Conservation (phyloP, 2,329 filamentous ascomycete genomes). For the Conoideocrella luteorostrata region DNA sequence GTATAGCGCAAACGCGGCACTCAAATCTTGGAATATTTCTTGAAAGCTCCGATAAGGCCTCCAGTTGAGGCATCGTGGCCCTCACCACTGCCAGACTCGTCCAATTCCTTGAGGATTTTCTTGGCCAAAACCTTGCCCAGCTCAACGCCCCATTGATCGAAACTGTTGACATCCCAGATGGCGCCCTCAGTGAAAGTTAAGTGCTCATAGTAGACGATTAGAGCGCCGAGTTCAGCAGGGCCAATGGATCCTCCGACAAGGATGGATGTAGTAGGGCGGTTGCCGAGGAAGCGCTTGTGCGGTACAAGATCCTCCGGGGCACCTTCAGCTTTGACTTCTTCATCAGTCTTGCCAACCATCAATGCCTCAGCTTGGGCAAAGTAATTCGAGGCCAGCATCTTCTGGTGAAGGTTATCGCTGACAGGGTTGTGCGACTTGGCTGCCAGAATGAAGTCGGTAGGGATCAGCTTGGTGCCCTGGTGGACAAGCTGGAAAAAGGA, state of each 20-base stretch:
- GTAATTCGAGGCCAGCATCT: conserved; percentile 90
- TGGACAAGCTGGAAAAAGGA: conserved; percentile 99
- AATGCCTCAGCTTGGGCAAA: conserved; percentile 83
- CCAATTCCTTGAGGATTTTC: conserved; percentile 82
- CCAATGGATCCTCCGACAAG: conserved; percentile 87
- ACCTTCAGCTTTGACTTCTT: conserved; percentile 71
- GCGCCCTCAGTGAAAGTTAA: conserved; percentile 96
- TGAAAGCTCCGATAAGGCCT: conserved; percentile 86
- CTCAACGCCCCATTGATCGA: conserved; percentile 99
- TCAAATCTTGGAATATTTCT: conserved; percentile 59
- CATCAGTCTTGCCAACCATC: conserved; percentile 83
- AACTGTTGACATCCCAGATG: conserved; percentile 99
- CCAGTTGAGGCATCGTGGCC: conserved; percentile 84
- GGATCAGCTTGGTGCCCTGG: conserved; percentile 98
- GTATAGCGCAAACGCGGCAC: too few relatives aligned
- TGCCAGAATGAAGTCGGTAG: conserved; percentile 94
- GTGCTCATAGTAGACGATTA: conserved; percentile 99
- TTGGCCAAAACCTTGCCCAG: conserved; percentile 93
- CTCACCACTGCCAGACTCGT: conserved; percentile 62
- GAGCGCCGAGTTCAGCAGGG: conserved; percentile 82
- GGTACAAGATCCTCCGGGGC: conserved; percentile 70
- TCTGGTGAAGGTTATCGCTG: conserved; percentile 88
- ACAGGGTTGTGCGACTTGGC: conserved; percentile 96
- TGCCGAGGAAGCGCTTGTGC: conserved; percentile 99
- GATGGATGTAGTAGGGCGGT: conserved; percentile 93